Base-by-base conservation (phyloP, 768 basidiomycete species). In the Chalciporus pseudorubinellus region DNA sequence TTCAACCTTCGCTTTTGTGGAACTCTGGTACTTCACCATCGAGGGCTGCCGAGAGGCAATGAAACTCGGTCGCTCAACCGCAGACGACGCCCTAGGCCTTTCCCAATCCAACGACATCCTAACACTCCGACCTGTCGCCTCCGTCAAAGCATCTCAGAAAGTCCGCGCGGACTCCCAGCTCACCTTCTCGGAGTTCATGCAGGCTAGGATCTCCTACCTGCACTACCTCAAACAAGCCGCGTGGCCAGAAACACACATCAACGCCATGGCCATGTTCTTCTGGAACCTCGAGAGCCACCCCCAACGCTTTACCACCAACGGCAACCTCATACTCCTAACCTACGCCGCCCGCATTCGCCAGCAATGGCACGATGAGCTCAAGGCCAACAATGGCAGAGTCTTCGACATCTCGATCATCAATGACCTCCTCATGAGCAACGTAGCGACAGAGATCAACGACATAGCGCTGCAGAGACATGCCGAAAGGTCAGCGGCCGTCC, bases 61-160 rank as follows among this genome's bases (percentile, higher is more conserved):
- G 0, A 10, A 22, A 0, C 26, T 33, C 13, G 16, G 12, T 2
- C 44, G 14, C 0, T 19, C 29, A 2, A 8, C 21, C 1, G 28
- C 56, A 0, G 58, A 65, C 0, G 36, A 59, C 31, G 5, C 58
- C 2, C 44, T 57, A 3, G 50, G 64, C 0, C 16, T 69, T 5
- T 43, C 53, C 16, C 50, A 38, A 1, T 6, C 42, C 1, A 45
- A 59, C 1, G 28, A 62, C 8, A 19, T 50, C 0, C 34, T 65
- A 0, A 33, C 55, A 1, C 33, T 67, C 0, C 20, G 49, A 2
- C 60, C 61, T 0, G 28, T 57, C 0, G 43, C 64, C 2, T 48
- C 61, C 0, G 44, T 57, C 43, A 56, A 56, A 16, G 53, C 64
- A 0, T 69, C 63, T 1, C 34, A 19, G 7, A 46, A 56, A 4